Base-by-base conservation (phyloP, 768 basidiomycete genomes). In the Paxillus involutus region DNA sequence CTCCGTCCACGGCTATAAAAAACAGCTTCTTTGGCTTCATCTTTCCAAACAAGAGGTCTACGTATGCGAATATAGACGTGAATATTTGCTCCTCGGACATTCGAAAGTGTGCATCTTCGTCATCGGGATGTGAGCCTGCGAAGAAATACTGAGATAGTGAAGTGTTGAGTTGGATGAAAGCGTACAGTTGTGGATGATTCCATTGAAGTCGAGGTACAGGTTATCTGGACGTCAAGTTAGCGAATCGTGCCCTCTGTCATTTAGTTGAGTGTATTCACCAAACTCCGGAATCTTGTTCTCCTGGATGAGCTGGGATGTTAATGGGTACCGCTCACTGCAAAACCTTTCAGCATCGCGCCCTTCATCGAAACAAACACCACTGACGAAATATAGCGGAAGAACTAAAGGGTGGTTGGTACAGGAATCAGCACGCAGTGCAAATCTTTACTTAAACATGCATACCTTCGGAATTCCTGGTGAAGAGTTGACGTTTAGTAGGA, bases 231-330 rank as follows among this genome's bases (percentile, higher is more conserved):
- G 58, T 49, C 53, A 42, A 35, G 44, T 66, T 5, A 59, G 54
- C 43, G 8, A 58, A 57, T 54, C 19, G 19, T 35, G 44, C 10
- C 4, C 16, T 3, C 19, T 13, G 9, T 7, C 37, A 26, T 29
- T 47, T 8, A 24, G 3, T 51, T 19, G 19, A 49, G 35, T 35
- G 43, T 3, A 69, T 80, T 56, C 57, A 89, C 93, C 96, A 67
- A 99, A 99, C 73, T 98, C 97, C 16, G 94, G 96, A 57, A 99
- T 98, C 78, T 94, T 94, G 76, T 98, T 97, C 77, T 97, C 94
- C 71, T 96, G 86, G 59, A 98, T 97, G 53, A 98, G 80, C 71
- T 98, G 96, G 16, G 96, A 98, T 14, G 95, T 99, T 61, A 99
- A 82, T 47, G 97, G 96, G 71, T 99, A 99, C 57, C 96, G 87